phyloP scores from a whole-genome alignment of 495 filamentous ascomycete species.

The Aspergillus cristatus region DNA sequence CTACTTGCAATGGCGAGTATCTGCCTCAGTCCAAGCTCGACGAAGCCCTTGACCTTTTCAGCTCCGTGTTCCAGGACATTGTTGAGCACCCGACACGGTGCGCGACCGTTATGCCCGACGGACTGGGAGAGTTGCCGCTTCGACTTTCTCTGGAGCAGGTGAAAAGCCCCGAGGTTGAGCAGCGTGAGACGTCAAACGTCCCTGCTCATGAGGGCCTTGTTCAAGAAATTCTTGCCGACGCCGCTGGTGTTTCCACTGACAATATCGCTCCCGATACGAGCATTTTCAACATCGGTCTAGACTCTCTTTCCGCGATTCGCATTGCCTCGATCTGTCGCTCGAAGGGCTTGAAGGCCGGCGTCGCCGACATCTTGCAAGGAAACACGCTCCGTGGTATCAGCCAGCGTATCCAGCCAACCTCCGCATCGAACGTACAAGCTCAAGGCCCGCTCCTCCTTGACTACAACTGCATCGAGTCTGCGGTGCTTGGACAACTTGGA shows the following conservation, averaged over 20 bases:
- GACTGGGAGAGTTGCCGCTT: conserved; percentile 16
- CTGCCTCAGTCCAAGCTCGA: conserved; percentile 29
- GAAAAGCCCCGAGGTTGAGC: background rate
- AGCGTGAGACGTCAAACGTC: conserved; percentile 1
- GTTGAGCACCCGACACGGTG: conserved; percentile 20
- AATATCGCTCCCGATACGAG: conserved; percentile 54
- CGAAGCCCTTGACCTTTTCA: conserved; percentile 39
- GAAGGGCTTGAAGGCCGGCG: conserved; percentile 45
- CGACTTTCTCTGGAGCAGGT: background rate
- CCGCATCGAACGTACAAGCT: conserved; percentile 1
- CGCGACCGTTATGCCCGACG: conserved; percentile 12
- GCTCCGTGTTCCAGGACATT: conserved; percentile 31
- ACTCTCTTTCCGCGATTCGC: conserved; percentile 83
- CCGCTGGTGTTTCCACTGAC: conserved; percentile 51
- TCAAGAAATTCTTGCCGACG: conserved; percentile 50
- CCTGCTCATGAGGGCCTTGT: conserved; percentile 39
- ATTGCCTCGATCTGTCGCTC: conserved; percentile 56
- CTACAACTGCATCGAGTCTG: conserved; percentile 14
- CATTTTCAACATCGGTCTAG: conserved; percentile 79
- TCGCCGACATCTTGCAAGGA: conserved; percentile 58
- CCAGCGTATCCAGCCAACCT: conserved; percentile 9
- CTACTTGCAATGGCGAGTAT: conserved; percentile 12
- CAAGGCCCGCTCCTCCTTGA: conserved; percentile 12
- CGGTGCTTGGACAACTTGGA: conserved; percentile 25
- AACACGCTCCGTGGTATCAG: conserved; percentile 54